phyloP scores from a whole-genome alignment of 495 filamentous ascomycete genomes.

The Aspergillus heteromorphus region DNA sequence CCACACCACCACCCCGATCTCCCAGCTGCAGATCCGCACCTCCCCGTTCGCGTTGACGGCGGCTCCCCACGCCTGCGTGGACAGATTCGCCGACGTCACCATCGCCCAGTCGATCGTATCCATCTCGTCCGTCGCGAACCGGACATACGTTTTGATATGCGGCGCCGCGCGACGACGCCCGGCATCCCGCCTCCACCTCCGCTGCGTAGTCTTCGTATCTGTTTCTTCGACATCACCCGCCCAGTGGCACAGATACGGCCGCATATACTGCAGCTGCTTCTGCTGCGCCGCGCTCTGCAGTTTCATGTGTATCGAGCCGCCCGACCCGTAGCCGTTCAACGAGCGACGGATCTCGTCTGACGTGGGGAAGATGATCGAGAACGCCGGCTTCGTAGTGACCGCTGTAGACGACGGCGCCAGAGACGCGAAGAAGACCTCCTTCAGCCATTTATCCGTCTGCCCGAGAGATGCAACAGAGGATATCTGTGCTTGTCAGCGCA shows the following conservation, averaged over 20 bases:
- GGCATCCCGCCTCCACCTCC: too few relatives aligned
- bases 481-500: constrained; percentile 29
- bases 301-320: constrained; percentile 78
- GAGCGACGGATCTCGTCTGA: constrained; percentile 70
- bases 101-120: constrained; percentile 77
- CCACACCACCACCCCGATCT: constrained; percentile 83
- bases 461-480: constrained; percentile 84
- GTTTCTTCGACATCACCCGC: constrained; percentile 49
- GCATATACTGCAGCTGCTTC: constrained; percentile 71
- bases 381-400: constrained; percentile 16
- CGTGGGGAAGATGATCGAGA: constrained; percentile 75
- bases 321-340: constrained; percentile 72
- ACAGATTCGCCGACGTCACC: constrained; percentile 79
- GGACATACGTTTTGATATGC: constrained; percentile 87
- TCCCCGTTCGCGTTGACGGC: constrained; percentile 46
- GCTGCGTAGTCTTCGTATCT: constrained; percentile 11
- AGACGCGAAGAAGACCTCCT: constrained; percentile 56
- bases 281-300: constrained; percentile 59
- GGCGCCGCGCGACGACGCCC: constrained; percentile 76
- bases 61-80: constrained; percentile 87
- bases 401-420: constrained; percentile 27
- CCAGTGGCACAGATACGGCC: constrained; percentile 70
- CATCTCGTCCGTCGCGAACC: constrained; percentile 46
- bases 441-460: constrained; percentile 68
- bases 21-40: constrained; percentile 72